Percentiles rank a stretch among this genome's conserved stretches.
Conservation (phyloP, 1,139 yeast genomes). For the Blastobotrys ciferrii region DNA sequence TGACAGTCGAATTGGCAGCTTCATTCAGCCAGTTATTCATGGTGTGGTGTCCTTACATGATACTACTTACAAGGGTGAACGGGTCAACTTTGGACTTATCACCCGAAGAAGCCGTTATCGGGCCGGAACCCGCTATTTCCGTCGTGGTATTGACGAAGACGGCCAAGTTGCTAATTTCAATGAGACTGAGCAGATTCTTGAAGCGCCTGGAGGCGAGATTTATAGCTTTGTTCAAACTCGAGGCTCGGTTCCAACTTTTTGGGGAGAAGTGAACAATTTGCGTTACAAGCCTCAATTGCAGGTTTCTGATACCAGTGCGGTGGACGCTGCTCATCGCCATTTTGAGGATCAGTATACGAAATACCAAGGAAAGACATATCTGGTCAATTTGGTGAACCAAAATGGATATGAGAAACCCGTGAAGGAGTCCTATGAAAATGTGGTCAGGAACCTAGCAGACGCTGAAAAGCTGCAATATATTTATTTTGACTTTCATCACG, state of each 20-base stretch:
- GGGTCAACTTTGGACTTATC: conserved; percentile 60
- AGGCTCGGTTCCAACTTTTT: conserved; percentile 95
- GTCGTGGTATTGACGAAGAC: conserved; percentile 80
- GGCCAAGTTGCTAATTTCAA: conserved; percentile 94
- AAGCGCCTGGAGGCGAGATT: conserved; percentile 43
- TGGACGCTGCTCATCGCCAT: conserved; percentile 70
- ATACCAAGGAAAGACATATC: conserved; percentile 71
- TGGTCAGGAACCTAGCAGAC: conserved; percentile 56
- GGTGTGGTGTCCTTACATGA: conserved; percentile 50
- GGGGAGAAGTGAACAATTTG: conserved; percentile 92
- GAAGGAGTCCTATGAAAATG: conserved; percentile 76
- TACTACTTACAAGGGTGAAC: conserved; percentile 48
- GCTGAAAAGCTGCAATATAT: conserved; percentile 63
- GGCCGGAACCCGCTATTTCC: conserved; percentile 95
- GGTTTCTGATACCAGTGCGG: conserved; percentile 53
- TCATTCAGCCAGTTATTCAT: conserved; percentile 75
- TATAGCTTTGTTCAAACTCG: conserved; percentile 83
- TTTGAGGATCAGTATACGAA: conserved; percentile 63
- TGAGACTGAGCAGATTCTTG: conserved; percentile 88
- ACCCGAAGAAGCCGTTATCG: conserved; percentile 79
- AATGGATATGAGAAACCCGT: conserved; percentile 93
- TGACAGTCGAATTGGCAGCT: conserved; percentile 41
- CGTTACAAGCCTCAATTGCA: conserved; percentile 80
- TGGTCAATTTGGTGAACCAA: conserved; percentile 90
- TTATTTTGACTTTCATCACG: conserved; percentile 97